phyloP scores from a whole-genome alignment of 2,329 filamentous ascomycete species.

The Sarocladium brachiariae region DNA sequence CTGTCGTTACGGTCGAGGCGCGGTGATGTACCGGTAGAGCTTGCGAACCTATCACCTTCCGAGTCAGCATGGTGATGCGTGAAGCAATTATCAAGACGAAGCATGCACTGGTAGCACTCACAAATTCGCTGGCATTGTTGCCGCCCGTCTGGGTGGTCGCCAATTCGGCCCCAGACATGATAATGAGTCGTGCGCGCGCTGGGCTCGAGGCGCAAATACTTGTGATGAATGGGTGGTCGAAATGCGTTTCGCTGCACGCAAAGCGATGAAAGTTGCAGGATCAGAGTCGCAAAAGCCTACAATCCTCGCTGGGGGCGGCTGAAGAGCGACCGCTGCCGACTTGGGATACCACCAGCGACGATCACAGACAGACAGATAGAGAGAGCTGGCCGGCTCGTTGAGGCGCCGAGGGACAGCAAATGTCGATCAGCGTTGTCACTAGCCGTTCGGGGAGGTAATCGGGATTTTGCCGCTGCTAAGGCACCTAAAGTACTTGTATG shows the following conservation, averaged over 20 bases:
- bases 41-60: constrained; percentile 71
- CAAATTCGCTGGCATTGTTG: constrained; percentile 4
- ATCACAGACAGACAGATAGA: constrained; percentile 2
- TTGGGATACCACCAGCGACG: neutral
- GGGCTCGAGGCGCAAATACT: neutral
- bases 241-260: neutral
- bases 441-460: neutral
- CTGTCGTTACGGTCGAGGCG: constrained; percentile 6
- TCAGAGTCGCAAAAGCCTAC: neutral
- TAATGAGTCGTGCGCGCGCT: neutral
- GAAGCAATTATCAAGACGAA: neutral
- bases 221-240: neutral
- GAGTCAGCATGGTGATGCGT: constrained; percentile 15
- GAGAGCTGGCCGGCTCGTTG: constrained; percentile 6
- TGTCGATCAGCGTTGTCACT: neutral
- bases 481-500: no score
- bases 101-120: neutral
- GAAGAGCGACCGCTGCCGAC: neutral
- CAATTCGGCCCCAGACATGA: constrained; percentile 7
- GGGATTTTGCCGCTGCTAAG: no score
- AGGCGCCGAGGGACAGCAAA: constrained; percentile 7
- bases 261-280: neutral
- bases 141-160: constrained; percentile 5
- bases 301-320: neutral
- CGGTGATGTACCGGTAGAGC: constrained; percentile 77